phyloP scores from a whole-genome alignment of 2,329 filamentous ascomycete genomes.

The Diaporthe sp. region DNA sequence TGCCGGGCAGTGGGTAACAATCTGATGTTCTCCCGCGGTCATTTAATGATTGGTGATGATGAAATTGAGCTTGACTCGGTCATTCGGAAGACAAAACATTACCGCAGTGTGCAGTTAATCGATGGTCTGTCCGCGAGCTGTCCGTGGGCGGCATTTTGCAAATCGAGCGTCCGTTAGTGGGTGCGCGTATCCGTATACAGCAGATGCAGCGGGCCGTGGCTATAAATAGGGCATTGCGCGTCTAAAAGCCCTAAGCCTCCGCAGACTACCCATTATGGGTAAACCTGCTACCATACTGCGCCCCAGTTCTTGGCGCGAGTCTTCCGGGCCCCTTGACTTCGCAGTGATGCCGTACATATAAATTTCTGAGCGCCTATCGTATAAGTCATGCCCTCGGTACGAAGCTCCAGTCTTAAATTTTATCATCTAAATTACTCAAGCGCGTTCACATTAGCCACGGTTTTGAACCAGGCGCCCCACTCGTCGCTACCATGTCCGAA shows the following conservation, averaged over 20 bases:
- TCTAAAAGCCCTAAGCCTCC: background rate
- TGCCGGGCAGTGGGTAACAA: no score
- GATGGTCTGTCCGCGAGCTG: no score
- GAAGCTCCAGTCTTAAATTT: no score
- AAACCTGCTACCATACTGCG: background rate
- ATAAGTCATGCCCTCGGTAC: background rate
- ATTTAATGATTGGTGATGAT: no score
- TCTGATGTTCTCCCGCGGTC: no score
- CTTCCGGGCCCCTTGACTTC: background rate
- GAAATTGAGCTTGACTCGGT: no score
- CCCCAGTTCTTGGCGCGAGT: background rate
- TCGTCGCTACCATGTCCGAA: background rate
- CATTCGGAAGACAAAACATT: no score
- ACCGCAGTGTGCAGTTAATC: background rate
- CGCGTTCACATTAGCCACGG: no score
- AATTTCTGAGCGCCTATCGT: background rate
- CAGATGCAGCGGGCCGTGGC: background rate
- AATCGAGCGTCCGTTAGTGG: background rate
- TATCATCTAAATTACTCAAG: no score
- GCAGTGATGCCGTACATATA: background rate
- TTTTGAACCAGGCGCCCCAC: background rate
- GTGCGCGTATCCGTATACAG: background rate
- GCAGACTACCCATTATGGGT: background rate
- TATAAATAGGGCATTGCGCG: slow-evolving; percentile 1
- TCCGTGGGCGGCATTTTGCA: background rate